Percentiles rank a stretch among this genome's conserved stretches.
phyloP scores from a whole-genome alignment of 371 early-diverging fungal genomes.

The Apophysomyces variabilis region DNA sequence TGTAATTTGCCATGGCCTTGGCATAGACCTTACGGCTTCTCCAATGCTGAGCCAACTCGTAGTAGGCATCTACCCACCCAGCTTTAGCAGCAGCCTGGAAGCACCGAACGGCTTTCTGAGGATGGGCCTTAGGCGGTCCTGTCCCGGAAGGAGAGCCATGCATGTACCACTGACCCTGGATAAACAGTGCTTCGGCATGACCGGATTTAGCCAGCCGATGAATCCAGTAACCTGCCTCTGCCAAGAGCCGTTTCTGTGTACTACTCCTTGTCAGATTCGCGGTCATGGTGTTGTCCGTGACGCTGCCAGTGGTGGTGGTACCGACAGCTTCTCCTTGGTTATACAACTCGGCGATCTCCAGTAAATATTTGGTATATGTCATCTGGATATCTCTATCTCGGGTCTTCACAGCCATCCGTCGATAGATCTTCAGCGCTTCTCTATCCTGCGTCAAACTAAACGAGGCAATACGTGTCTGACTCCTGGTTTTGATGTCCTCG shows the following conservation, averaged over 20 bases:
- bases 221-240: slow-evolving; percentile 79
- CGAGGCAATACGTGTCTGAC: slow-evolving; percentile 15
- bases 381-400: slow-evolving; percentile 67
- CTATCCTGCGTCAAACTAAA: slow-evolving; percentile 31
- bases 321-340: slow-evolving; percentile 11
- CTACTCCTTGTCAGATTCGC: too few relatives aligned
- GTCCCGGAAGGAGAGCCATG: slow-evolving; percentile 6
- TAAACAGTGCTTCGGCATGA: slow-evolving; percentile 72
- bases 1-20: slow-evolving; percentile 76
- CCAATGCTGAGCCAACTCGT: slow-evolving; percentile 27
- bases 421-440: slow-evolving; percentile 56
- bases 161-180: slow-evolving; percentile 71
- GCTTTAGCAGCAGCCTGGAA: slow-evolving; percentile 28
- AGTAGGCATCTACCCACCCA: slow-evolving; percentile 23
- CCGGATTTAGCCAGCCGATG: slow-evolving; percentile 67
- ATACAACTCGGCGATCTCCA: slow-evolving; percentile 50
- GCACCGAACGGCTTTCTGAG: slow-evolving; percentile 24
- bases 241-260: slow-evolving; percentile 32
- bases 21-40: slow-evolving; percentile 65
- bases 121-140: slow-evolving; percentile 11
- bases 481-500: neutral
- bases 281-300: too few relatives aligned
- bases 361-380: slow-evolving; percentile 74
- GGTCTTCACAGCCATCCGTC: slow-evolving; percentile 79
- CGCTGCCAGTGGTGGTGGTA: neutral